A percentile compares a stretch with the other conserved stretches of the same genome.
phyloP scores from a whole-genome alignment of 306 rosid genomes.

The Adenanthera pavonina region DNA sequence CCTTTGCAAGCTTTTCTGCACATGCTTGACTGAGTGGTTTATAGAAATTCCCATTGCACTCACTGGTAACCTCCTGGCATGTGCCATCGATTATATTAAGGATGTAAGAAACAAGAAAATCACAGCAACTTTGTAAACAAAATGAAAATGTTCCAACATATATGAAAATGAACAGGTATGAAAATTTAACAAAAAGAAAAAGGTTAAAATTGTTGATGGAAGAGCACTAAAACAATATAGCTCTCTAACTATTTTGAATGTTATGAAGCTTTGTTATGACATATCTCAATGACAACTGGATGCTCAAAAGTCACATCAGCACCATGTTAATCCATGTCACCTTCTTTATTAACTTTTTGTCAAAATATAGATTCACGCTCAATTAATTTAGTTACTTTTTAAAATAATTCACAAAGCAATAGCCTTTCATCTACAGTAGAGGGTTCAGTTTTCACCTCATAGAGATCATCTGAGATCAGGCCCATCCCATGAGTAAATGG shows the following conservation, averaged over 20 bases:
- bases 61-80: conserved; percentile 57
- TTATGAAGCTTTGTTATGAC: background rate
- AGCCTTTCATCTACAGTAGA: background rate
- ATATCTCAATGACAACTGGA: background rate
- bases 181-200: background rate
- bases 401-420: background rate
- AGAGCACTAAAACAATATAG: background rate
- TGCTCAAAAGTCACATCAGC: background rate
- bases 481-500: conserved; percentile 98
- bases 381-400: background rate
- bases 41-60: conserved; percentile 72
- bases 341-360: background rate
- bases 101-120: conserved; percentile 23
- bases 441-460: conserved; percentile 58
- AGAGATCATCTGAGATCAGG: conserved; percentile 82
- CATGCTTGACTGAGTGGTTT: conserved; percentile 48
- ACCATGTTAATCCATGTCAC: background rate
- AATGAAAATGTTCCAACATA: background rate
- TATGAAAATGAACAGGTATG: conserved; percentile 17
- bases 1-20: conserved; percentile 51
- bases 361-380: background rate
- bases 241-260: background rate
- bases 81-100: conserved; percentile 33
- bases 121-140: conserved; percentile 24
- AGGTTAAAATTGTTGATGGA: background rate